These are phyloP conservation scores for Chlorokybus atmophyticus DNA, from an alignment of 139 green algal genomes.

Conservation along the genomic window DNA sequence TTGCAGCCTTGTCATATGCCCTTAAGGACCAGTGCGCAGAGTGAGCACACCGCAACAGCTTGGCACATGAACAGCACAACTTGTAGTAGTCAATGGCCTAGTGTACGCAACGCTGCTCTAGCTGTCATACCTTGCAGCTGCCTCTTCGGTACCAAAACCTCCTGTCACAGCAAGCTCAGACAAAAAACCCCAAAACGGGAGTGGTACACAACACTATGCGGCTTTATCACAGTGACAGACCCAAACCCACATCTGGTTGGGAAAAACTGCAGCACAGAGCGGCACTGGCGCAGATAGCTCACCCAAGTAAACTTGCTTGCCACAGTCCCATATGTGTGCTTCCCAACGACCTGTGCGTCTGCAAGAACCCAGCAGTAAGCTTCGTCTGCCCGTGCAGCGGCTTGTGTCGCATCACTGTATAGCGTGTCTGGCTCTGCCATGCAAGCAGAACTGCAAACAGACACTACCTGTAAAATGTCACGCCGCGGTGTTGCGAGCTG, in stretches of 20 bases:
- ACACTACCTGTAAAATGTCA: conserved; percentile 18
- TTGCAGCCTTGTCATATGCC: conserved; percentile 22
- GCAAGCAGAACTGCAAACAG: no score
- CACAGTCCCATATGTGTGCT: conserved; percentile 17
- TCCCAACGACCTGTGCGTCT: conserved; percentile 14
- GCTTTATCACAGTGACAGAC: background rate
- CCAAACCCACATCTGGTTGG: background rate
- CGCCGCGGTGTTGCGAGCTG: conserved; percentile 16
- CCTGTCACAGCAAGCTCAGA: conserved; percentile 3
- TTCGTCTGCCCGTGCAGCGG: no score
- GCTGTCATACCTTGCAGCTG: conserved; percentile 7
- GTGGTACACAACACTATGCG: background rate
- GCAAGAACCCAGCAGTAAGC: no score
- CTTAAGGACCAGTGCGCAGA: conserved; percentile 7
- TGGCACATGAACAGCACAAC: no score
- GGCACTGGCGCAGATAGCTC: background rate
- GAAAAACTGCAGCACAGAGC: background rate
- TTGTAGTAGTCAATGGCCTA: background rate
- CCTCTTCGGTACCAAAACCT: conserved; percentile 17
- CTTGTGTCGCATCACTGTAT: no score
- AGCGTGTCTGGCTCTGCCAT: no score
- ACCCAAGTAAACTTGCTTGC: conserved; percentile 25
- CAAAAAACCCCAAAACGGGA: no score
- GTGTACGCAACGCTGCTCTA: background rate
- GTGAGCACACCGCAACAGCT: no score